Conservation (phyloP, 371 early-diverging fungal species). For the Mortierella sp. region DNA sequence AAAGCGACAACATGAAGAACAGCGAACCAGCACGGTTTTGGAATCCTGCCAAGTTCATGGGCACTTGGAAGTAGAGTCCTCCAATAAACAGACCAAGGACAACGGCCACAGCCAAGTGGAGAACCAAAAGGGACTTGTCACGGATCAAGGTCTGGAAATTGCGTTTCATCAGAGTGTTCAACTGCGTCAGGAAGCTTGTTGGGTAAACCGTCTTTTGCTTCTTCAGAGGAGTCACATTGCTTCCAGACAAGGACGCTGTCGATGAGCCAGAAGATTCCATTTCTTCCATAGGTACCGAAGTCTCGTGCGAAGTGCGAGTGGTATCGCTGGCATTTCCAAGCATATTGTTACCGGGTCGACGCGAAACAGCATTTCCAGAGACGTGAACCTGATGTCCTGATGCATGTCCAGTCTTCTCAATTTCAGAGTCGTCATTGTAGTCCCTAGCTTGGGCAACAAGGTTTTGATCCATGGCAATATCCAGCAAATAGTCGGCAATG, state of each 20-base stretch:
- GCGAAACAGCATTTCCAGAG: conserved; percentile 15
- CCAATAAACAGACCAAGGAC: conserved; percentile 54
- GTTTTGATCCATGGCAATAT: conserved; percentile 50
- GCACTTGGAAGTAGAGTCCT: conserved; percentile 55
- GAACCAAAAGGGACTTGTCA: conserved; percentile 29
- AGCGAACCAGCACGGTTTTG: conserved; percentile 70
- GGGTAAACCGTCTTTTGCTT: conserved; percentile 25
- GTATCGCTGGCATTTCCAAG: conserved; percentile 2
- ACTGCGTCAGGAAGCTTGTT: conserved; percentile 48
- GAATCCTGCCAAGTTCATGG: conserved; percentile 50
- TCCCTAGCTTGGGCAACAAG: conserved; percentile 17
- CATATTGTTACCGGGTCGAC: conserved; percentile 7
- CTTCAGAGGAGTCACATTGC: background rate
- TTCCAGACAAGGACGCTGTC: conserved; percentile 14
- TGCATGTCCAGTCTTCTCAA: conserved; percentile 14
- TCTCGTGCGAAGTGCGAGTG: conserved; percentile 17
- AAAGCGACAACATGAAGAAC: conserved; percentile 67
- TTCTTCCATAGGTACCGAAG: conserved; percentile 18
- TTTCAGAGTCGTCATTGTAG: background rate
- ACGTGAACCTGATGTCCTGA: conserved; percentile 23
- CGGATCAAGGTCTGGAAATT: conserved; percentile 44
- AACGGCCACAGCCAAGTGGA: conserved; percentile 33
- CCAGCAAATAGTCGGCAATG: conserved; percentile 70
- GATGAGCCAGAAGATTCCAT: conserved; percentile 15
- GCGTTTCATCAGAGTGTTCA: conserved; percentile 39